phyloP scores from a whole-genome alignment of 2,329 filamentous ascomycete species.

The Alternaria atra region DNA sequence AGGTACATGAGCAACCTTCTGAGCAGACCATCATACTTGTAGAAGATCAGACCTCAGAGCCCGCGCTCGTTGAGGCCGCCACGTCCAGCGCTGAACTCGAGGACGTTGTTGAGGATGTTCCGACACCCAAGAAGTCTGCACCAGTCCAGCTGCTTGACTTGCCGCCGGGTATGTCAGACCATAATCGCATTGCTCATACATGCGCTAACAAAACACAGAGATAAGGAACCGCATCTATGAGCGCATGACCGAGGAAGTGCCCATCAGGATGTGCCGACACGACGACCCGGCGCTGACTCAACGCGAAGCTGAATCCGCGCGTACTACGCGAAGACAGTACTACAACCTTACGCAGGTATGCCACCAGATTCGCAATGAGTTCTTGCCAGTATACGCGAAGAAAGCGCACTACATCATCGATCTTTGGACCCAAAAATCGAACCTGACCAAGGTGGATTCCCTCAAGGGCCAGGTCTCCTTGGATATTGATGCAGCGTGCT shows the following conservation, averaged over 20 bases:
- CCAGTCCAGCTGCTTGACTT: conserved; percentile 12
- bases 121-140: conserved; percentile 8
- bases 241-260: conserved; percentile 17
- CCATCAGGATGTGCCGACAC: conserved; percentile 21
- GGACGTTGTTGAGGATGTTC: not conserved
- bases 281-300: conserved; percentile 18
- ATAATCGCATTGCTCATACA: not conserved
- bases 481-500: conserved; percentile 29
- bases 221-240: conserved; percentile 22
- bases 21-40: not conserved
- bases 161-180: conserved; percentile 13
- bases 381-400: conserved; percentile 28
- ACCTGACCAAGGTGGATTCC: conserved; percentile 12
- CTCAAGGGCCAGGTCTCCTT: conserved; percentile 30
- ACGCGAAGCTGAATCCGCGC: conserved; percentile 4
- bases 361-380: conserved; percentile 36
- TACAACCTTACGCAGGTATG: conserved; percentile 37
- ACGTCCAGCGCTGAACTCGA: not conserved
- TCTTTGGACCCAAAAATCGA: conserved; percentile 13
- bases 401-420: conserved; percentile 22
- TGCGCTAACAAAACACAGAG: conserved; percentile 15
- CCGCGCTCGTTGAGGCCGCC: not conserved
- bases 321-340: conserved; percentile 9
- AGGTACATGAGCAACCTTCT: not conserved
- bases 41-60: not conserved